phyloP scores from a whole-genome alignment of 1,284 basidiomycete genomes.

The Ustilago shanxiensis region DNA sequence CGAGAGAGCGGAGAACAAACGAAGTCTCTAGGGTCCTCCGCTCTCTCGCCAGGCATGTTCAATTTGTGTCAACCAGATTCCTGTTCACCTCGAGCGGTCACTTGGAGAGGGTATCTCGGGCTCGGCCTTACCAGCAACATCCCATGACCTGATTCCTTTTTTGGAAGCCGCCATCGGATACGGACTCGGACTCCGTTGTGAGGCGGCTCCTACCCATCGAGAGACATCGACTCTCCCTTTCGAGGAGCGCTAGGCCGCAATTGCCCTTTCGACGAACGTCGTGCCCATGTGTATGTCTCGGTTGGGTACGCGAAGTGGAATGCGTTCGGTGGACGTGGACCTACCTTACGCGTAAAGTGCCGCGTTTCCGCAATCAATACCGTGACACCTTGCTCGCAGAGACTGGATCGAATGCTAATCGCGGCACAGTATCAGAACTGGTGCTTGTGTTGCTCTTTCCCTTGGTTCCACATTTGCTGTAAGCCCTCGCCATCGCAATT shows the following conservation, averaged over 20 bases:
- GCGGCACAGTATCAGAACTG: too few species aligned
- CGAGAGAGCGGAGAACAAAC: too few species aligned
- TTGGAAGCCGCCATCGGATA: conserved; percentile 5
- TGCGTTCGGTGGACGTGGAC: neutral
- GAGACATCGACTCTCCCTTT: neutral
- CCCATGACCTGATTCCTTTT: neutral
- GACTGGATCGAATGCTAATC: neutral
- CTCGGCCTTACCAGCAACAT: neutral
- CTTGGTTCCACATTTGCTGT: too few species aligned
- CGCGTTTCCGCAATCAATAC: neutral
- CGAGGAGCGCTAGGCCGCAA: conserved; percentile 1
- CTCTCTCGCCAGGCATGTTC: neutral
- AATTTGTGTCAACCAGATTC: too few species aligned
- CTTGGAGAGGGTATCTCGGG: too few species aligned
- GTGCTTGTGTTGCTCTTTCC: too few species aligned
- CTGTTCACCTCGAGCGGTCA: too few species aligned
- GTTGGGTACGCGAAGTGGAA: neutral
- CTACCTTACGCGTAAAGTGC: neutral
- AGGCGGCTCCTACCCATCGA: neutral
- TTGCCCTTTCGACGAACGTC: neutral
- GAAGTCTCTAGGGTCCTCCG: too few species aligned
- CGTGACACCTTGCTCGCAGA: neutral
- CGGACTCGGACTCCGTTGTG: neutral
- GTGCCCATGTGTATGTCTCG: conserved; percentile 6
- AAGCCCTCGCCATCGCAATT: neutral